Conservation (phyloP, 768 basidiomycete genomes). For the Amanita rubescens region DNA sequence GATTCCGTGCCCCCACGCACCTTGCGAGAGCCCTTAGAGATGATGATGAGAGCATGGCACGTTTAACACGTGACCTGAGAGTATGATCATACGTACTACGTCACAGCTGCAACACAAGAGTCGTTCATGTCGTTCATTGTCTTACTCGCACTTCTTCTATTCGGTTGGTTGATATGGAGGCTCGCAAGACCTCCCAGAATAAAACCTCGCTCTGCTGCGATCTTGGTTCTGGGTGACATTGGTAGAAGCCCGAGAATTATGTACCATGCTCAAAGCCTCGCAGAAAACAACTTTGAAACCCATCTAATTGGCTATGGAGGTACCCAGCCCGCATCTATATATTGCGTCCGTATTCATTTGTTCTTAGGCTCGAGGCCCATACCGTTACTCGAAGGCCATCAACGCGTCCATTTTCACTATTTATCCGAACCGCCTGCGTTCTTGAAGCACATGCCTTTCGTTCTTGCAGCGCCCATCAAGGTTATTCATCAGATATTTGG, state of each 20-base stretch:
- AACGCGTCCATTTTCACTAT: slow-evolving; percentile 59
- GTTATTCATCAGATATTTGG: slow-evolving; percentile 59
- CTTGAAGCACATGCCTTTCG: slow-evolving; percentile 51
- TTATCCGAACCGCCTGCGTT: slow-evolving; percentile 55
- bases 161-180: slow-evolving; percentile 26
- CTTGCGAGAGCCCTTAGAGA: neutral
- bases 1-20: neutral
- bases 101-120: neutral
- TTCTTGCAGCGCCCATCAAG: slow-evolving; percentile 76
- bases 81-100: neutral
- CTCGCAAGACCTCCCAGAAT: slow-evolving; percentile 30
- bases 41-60: neutral
- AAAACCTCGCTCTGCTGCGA: slow-evolving; percentile 61
- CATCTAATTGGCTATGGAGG: slow-evolving; percentile 84
- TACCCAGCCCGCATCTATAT: slow-evolving; percentile 24
- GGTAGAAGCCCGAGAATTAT: slow-evolving; percentile 97
- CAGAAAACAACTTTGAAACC: slow-evolving; percentile 68
- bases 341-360: neutral
- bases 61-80: neutral
- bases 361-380: slow-evolving; percentile 68
- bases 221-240: slow-evolving; percentile 92
- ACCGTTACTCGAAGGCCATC: slow-evolving; percentile 59
- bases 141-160: slow-evolving; percentile 3
- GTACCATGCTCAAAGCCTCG: slow-evolving; percentile 95
- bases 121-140: neutral